Conservation (phyloP, 371 early-diverging fungal genomes). For the Conidiobolus incongruus region DNA sequence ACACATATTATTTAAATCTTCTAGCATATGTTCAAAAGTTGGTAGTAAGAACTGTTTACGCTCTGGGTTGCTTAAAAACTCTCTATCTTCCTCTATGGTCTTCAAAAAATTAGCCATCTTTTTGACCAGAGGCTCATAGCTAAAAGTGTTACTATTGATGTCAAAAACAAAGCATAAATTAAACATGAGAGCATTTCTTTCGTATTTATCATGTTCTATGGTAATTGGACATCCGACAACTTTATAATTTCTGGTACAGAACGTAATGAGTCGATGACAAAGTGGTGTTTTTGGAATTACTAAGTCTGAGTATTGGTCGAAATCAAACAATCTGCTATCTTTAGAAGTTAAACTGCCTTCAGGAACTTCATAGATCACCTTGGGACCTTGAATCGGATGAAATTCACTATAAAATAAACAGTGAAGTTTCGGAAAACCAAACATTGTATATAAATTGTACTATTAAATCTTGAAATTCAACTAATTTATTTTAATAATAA, state of each 20-base stretch:
- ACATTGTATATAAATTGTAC: too few relatives aligned
- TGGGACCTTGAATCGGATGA: slow-evolving; percentile 61
- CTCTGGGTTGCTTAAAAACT: slow-evolving; percentile 22
- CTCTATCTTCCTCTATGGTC: slow-evolving; percentile 56
- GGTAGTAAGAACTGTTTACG: slow-evolving; percentile 26
- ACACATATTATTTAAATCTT: slow-evolving; percentile 62
- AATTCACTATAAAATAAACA: slow-evolving; percentile 69
- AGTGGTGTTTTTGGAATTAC: slow-evolving; percentile 67
- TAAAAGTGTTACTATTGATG: slow-evolving; percentile 36
- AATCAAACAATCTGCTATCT: slow-evolving; percentile 33
- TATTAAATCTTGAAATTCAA: too few relatives aligned
- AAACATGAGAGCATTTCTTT: slow-evolving; percentile 63
- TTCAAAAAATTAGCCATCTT: slow-evolving; percentile 57
- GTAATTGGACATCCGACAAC: slow-evolving; percentile 57
- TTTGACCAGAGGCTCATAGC: slow-evolving; percentile 56
- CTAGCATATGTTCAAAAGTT: slow-evolving; percentile 62
- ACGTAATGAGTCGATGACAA: slow-evolving; percentile 52
- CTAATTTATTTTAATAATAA: too few relatives aligned
- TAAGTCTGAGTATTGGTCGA: slow-evolving; percentile 69
- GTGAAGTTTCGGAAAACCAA: slow-evolving; percentile 39
- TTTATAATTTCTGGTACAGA: slow-evolving; percentile 37
- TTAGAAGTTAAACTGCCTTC: slow-evolving; percentile 40
- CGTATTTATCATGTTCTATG: slow-evolving; percentile 46
- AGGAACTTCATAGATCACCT: slow-evolving; percentile 62
- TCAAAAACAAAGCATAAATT: slow-evolving; percentile 83